These are phyloP conservation scores for Penicillium soppii DNA, from an alignment of 495 filamentous ascomycete genomes.

Conservation along the genomic window DNA sequence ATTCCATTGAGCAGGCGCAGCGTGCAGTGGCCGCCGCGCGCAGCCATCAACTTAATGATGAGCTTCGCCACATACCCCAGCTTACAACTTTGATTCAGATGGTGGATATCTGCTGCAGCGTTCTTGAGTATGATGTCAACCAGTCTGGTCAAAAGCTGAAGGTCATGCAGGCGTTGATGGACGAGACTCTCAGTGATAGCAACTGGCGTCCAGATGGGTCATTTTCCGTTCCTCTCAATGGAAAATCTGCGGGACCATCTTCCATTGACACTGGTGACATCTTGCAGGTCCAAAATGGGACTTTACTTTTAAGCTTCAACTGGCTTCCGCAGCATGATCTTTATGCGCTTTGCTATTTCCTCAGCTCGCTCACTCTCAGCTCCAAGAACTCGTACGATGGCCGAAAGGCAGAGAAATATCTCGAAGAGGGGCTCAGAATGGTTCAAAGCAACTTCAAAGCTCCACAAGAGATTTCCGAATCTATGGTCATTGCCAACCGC, in stretches of 20 bases:
- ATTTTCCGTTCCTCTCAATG: constrained; percentile 71
- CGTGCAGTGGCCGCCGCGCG: constrained; percentile 76
- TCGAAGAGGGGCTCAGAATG: constrained; percentile 63
- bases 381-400: constrained; percentile 63
- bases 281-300: constrained; percentile 45
- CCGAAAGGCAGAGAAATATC: constrained; percentile 63
- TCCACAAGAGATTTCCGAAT: constrained; percentile 43
- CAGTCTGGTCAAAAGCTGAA: constrained; percentile 67
- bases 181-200: constrained; percentile 53
- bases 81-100: constrained; percentile 69
- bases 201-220: constrained; percentile 66
- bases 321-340: constrained; percentile 69
- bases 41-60: constrained; percentile 69
- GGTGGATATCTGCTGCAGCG: constrained; percentile 78
- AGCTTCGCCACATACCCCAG: constrained; percentile 68
- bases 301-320: constrained; percentile 52
- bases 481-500: constrained; percentile 43
- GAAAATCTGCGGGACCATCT: constrained; percentile 46
- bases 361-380: constrained; percentile 69
- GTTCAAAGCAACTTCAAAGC: constrained; percentile 51
- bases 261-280: constrained; percentile 46
- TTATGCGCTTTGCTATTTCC: constrained; percentile 67
- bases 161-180: constrained; percentile 67
- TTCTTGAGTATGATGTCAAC: constrained; percentile 59
- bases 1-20: constrained; percentile 79